Evolutionary conservation across 192 early-diverging fungal genomes (phyloP).

Genomic region (Coemansia sp.): DNA sequence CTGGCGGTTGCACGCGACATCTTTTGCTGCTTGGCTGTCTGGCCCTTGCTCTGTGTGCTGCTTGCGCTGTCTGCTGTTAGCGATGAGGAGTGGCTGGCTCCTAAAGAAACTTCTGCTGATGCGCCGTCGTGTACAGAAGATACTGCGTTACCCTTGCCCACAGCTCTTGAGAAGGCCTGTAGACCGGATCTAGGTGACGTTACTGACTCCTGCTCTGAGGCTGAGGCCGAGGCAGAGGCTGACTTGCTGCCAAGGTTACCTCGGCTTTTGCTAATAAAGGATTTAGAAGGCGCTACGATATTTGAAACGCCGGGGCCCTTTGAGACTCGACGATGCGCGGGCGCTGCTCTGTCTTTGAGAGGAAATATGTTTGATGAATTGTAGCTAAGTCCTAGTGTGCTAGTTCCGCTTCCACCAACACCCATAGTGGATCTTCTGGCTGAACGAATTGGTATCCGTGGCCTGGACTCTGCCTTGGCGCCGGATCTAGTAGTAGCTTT

Average conservation of each 20-base stretch:
- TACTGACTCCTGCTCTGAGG: neutral
- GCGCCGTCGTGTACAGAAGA: neutral
- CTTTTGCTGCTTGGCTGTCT: constrained; percentile 7
- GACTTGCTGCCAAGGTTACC: neutral
- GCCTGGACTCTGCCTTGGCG: constrained; percentile 12
- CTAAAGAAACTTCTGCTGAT: no score
- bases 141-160: neutral
- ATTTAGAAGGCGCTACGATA: constrained; percentile 5
- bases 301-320: constrained; percentile 13
- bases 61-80: neutral
- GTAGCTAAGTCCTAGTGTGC: constrained; percentile 52
- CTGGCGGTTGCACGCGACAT: constrained; percentile 55
- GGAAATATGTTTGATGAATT: constrained; percentile 44
- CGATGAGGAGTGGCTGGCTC: no score
- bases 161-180: no score
- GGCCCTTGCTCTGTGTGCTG: constrained; percentile 2
- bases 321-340: constrained; percentile 13
- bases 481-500: neutral
- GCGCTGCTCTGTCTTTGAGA: constrained; percentile 26
- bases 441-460: constrained; percentile 24
- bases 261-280: neutral
- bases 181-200: neutral
- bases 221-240: neutral
- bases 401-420: constrained; percentile 53
- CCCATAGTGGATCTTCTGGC: constrained; percentile 47